phyloP scores from a whole-genome alignment of 1,284 basidiomycete species.

The Pholiota adiposa region DNA sequence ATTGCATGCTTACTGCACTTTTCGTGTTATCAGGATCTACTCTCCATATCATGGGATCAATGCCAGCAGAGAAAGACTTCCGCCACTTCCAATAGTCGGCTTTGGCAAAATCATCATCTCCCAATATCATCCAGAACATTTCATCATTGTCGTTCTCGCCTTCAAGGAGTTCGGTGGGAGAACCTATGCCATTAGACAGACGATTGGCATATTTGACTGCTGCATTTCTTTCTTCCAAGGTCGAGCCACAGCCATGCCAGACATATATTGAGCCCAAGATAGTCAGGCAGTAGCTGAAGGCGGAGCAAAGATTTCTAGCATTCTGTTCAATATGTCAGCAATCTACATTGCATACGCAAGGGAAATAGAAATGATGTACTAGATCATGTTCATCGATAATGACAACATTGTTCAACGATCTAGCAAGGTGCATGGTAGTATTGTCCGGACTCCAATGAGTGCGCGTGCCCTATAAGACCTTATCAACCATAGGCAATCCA shows the following conservation, averaged over 20 bases:
- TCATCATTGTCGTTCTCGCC: constrained; percentile 66
- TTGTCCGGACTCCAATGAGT: constrained; percentile 78
- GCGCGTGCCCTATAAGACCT: constrained; percentile 57
- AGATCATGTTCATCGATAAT: constrained; percentile 77
- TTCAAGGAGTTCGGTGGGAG: constrained; percentile 60
- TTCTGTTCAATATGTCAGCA: constrained; percentile 40
- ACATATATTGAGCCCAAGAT: constrained; percentile 73
- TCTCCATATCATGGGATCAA: constrained; percentile 59
- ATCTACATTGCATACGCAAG: neutral
- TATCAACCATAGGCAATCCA: neutral
- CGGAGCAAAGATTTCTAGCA: constrained; percentile 75
- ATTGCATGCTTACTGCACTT: constrained; percentile 41
- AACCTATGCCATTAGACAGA: constrained; percentile 43
- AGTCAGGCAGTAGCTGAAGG: constrained; percentile 75
- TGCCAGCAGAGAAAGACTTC: constrained; percentile 34
- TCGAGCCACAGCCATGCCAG: constrained; percentile 78
- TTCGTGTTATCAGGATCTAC: constrained; percentile 46
- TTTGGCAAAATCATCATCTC: constrained; percentile 70
- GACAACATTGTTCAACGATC: constrained; percentile 51
- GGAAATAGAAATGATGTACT: constrained; percentile 39
- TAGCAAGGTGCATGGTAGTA: constrained; percentile 77
- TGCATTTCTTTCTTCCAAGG: constrained; percentile 55
- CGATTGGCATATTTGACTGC: constrained; percentile 62
- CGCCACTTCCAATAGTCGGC: constrained; percentile 83
- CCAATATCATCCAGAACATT: constrained; percentile 84